Evolutionary conservation across 768 basidiomycete species (phyloP).

Genomic region (Russula olivacea): DNA sequence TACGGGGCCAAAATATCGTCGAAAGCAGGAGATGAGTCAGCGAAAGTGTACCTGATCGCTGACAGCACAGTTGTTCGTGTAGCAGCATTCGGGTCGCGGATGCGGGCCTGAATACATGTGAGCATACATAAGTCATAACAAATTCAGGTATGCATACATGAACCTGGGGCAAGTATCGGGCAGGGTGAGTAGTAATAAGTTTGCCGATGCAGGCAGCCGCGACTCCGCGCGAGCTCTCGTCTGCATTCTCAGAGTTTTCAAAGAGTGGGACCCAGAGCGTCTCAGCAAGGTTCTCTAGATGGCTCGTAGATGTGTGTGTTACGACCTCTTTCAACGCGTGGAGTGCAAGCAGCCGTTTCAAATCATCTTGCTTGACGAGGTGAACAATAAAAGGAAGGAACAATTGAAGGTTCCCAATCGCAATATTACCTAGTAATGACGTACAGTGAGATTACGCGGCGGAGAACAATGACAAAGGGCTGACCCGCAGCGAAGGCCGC

Average conservation of each 20-base stretch:
- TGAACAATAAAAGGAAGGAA: slow-evolving; percentile 85
- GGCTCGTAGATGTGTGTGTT: slow-evolving; percentile 78
- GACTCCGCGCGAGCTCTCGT: slow-evolving; percentile 89
- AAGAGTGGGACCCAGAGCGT: slow-evolving; percentile 89
- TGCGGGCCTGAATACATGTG: slow-evolving; percentile 46
- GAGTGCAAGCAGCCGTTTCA: slow-evolving; percentile 77
- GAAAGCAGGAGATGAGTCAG: slow-evolving; percentile 76
- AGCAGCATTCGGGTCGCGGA: slow-evolving; percentile 59
- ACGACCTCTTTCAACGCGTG: slow-evolving; percentile 97
- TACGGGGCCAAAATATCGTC: slow-evolving; percentile 87
- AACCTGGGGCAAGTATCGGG: slow-evolving; percentile 86
- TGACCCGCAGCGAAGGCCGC: slow-evolving; percentile 90
- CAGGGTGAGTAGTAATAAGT: slow-evolving; percentile 85
- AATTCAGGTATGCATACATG: slow-evolving; percentile 50
- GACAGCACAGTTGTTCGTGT: slow-evolving; percentile 86
- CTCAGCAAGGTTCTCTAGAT: slow-evolving; percentile 84
- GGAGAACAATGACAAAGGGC: slow-evolving; percentile 24
- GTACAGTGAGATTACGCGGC: neutral
- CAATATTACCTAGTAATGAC: slow-evolving; percentile 68
- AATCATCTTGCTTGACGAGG: slow-evolving; percentile 64
- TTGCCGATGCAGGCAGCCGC: slow-evolving; percentile 96
- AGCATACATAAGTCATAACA: neutral
- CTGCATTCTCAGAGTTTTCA: slow-evolving; percentile 81
- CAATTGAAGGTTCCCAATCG: slow-evolving; percentile 83
- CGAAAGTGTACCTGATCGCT: slow-evolving; percentile 87